Evolutionary conservation across 768 basidiomycete genomes (phyloP).

Genomic region (Sporobolomyces phaffii): DNA sequence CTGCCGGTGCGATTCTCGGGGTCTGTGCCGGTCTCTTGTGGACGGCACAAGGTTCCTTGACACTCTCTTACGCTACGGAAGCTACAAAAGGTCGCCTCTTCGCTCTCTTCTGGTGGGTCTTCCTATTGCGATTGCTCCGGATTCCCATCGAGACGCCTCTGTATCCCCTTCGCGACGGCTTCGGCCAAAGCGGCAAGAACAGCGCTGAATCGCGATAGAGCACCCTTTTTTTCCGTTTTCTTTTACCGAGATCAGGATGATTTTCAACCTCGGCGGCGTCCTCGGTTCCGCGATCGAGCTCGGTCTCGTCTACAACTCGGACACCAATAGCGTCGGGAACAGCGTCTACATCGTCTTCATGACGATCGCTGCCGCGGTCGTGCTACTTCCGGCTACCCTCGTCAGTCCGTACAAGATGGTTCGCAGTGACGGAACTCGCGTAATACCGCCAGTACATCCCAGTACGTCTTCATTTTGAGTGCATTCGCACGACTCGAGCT

Average conservation of each 20-base stretch:
- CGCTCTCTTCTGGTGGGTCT: conserved; percentile 19
- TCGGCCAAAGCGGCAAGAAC: too few species aligned
- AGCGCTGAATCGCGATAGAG: too few species aligned
- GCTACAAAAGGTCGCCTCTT: conserved; percentile 21
- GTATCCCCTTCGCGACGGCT: too few species aligned
- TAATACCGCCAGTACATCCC: conserved; percentile 19
- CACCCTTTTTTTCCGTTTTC: too few species aligned
- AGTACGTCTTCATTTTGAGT: background rate
- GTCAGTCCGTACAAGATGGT: conserved; percentile 66
- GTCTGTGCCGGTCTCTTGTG: conserved; percentile 66
- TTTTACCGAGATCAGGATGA: conserved; percentile 62
- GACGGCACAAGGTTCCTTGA: conserved; percentile 78
- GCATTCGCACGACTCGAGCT: conserved; percentile 54
- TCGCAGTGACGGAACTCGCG: conserved; percentile 49
- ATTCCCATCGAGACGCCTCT: conserved; percentile 45
- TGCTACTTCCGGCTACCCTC: conserved; percentile 53
- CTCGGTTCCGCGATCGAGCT: conserved; percentile 38
- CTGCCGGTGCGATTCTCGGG: conserved; percentile 56
- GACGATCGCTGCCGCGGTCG: conserved; percentile 50
- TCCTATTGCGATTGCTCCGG: background rate
- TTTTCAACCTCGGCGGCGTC: conserved; percentile 57
- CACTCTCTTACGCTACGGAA: conserved; percentile 70
- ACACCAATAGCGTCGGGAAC: conserved; percentile 34
- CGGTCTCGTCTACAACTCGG: conserved; percentile 29
- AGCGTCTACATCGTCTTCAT: conserved; percentile 67